Percentiles rank a stretch among this genome's conserved stretches.
phyloP scores from a whole-genome alignment of 2,329 filamentous ascomycete genomes.

The Davidsoniella eucalypti region DNA sequence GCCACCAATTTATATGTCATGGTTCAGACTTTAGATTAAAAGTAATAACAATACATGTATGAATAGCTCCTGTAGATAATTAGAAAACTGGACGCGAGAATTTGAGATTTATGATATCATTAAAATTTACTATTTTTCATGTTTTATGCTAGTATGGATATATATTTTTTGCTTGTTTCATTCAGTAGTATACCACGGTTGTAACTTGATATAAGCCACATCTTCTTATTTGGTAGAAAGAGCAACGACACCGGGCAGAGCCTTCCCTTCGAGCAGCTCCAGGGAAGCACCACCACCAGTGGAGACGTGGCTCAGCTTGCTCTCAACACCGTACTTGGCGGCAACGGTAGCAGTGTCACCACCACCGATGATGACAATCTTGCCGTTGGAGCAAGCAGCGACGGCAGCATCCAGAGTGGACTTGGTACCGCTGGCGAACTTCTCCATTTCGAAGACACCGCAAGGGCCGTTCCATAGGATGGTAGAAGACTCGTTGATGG shows the following conservation, averaged over 20 bases:
- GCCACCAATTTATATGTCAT: too few relatives aligned
- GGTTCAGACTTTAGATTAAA: too few relatives aligned
- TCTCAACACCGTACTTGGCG: conserved; percentile 90
- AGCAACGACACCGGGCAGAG: conserved; percentile 79
- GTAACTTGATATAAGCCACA: neutral
- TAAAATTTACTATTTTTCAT: neutral
- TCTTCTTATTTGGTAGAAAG: conserved; percentile 57
- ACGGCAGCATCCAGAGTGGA: conserved; percentile 80
- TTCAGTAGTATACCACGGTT: neutral
- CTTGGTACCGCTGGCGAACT: conserved; percentile 87
- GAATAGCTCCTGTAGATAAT: too few relatives aligned
- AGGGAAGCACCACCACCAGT: conserved; percentile 91
- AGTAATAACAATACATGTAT: too few relatives aligned
- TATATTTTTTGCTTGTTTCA: conserved; percentile 4
- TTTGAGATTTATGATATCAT: too few relatives aligned
- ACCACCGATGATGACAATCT: conserved; percentile 96
- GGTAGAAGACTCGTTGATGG: conserved; percentile 78
- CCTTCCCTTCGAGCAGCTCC: conserved; percentile 96
- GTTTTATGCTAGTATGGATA: neutral
- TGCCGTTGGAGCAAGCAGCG: conserved; percentile 60
- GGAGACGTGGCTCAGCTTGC: conserved; percentile 95
- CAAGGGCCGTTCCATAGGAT: conserved; percentile 98
- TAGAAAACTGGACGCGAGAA: too few relatives aligned
- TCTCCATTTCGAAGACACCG: conserved; percentile 93
- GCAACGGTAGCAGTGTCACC: conserved; percentile 97